phyloP scores from a whole-genome alignment of 345 rosid species.

The Salix caprea region DNA sequence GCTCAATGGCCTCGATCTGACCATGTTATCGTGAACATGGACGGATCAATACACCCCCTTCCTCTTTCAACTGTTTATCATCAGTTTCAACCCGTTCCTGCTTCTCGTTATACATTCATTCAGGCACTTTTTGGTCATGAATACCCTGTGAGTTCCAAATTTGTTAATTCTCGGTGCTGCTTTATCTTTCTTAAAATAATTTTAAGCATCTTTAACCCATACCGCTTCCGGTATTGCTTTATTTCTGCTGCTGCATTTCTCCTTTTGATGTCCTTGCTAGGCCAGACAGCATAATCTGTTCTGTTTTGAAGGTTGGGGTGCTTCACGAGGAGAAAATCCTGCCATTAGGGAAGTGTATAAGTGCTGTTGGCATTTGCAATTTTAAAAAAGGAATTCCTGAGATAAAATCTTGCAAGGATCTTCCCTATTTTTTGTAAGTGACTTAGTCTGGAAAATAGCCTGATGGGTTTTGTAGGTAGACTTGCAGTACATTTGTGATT shows the following conservation, averaged over 20 bases:
- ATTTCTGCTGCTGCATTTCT: conserved; percentile 5
- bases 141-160: conserved; percentile 54
- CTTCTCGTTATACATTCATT: conserved; percentile 76
- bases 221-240: neutral
- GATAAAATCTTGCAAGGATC: conserved; percentile 75
- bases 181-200: neutral
- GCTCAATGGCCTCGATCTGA: conserved; percentile 40
- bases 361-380: conserved; percentile 62
- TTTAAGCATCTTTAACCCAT: neutral
- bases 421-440: conserved; percentile 89
- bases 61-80: conserved; percentile 84
- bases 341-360: conserved; percentile 64
- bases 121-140: conserved; percentile 77
- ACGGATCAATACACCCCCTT: conserved; percentile 63
- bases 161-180: neutral
- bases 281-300: neutral
- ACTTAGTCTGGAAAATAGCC: neutral
- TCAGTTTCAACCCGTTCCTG: conserved; percentile 62
- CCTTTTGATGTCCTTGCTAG: neutral
- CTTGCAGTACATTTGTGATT: neutral
- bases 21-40: conserved; percentile 66
- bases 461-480: neutral
- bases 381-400: conserved; percentile 61
- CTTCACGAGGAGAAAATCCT: conserved; percentile 93
- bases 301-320: conserved; percentile 61